Base-by-base conservation (phyloP, 2,329 filamentous ascomycete species). In the Botryotinia globosa region DNA sequence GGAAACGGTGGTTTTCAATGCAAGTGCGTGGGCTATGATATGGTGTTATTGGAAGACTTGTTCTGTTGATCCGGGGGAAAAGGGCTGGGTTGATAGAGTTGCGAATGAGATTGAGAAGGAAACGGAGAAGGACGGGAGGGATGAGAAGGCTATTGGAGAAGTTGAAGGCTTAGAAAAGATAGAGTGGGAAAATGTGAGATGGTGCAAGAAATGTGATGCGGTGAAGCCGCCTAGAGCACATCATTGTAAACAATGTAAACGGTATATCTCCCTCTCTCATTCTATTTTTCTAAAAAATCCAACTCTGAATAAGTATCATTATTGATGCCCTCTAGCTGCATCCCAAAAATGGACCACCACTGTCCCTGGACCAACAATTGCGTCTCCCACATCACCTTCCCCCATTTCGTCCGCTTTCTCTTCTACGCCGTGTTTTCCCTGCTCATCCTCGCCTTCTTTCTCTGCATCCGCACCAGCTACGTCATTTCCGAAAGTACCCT, bases 341-440 rank as follows among this genome's bases (percentile, higher is more conserved):
- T 94, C 66, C 91, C 91, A 54, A 91, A 89, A 82, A 94, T 94
- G 92, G 92, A 94, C 83, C 92, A 94, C 82, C 92, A 97, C 83
- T 96, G 93, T 80, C 92, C 93, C 4, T 96, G 93, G 93, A 95
- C 92, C 5, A 85, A 83, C 74, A 95, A 94, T 82, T 97, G 93
- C 83, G 92, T 96, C 70, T 94, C 92, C 20, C 88, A 94, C 81
- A 90, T 90, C 74, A 94, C 92, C 1, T 92, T 94, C 78, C 93
- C 93, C 12, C 91, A 95, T 83, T 96, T 96, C 82, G 76, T 94
- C 64, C 92, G 93, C 77, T 95, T 96, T 83, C 85, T 96, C 61
- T 80, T 89, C 75, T 94, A 89, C 80, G 86, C 91, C 39, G 74
- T 87, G 22, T 85, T 91, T 2, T 89, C 93, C 76, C 77, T 81